A percentile compares a stretch with the other conserved stretches of the same genome.
phyloP scores from a whole-genome alignment of 2,329 filamentous ascomycete genomes.

The Claviceps cyperi region DNA sequence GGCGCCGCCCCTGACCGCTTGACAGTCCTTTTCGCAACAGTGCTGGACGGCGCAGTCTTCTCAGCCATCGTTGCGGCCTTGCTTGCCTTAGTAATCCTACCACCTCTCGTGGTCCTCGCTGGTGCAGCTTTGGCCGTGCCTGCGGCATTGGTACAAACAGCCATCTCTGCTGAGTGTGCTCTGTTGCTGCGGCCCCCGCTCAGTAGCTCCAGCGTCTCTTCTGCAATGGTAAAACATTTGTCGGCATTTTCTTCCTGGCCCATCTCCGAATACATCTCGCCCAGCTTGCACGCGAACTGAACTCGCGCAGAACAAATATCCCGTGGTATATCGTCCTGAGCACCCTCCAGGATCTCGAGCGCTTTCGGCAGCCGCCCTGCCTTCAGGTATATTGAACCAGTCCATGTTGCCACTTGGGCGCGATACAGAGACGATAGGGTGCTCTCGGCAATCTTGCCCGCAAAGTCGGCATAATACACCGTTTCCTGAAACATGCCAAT shows the following conservation, averaged over 20 bases:
- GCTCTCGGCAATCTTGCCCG: conserved; percentile 59
- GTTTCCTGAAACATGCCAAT: conserved; percentile 82
- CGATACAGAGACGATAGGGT: conserved; percentile 46
- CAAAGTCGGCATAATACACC: conserved; percentile 74
- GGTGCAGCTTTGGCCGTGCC: conserved; percentile 9
- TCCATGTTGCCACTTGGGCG: conserved; percentile 39
- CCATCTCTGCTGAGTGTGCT: conserved; percentile 1
- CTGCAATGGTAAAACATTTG: conserved; percentile 32
- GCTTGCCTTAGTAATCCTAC: background rate
- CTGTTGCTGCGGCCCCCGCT: conserved; percentile 14
- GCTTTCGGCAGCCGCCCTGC: conserved; percentile 47
- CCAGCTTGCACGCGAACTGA: conserved; percentile 38
- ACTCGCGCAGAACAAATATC: conserved; percentile 22
- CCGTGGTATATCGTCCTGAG: conserved; percentile 34
- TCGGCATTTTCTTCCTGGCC: conserved; percentile 29
- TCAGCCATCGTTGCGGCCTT: conserved; percentile 11
- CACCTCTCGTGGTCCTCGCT: conserved; percentile 1
- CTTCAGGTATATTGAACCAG: conserved; percentile 39
- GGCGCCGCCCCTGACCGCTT: conserved; percentile 9
- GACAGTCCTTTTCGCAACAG: conserved; percentile 7
- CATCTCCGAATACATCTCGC: conserved; percentile 38
- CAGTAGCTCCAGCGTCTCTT: conserved; percentile 26
- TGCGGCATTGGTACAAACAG: conserved; percentile 3
- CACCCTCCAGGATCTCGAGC: conserved; percentile 36
- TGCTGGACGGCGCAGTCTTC: conserved; percentile 7